A percentile compares a stretch with the other conserved stretches of the same genome.
phyloP scores from a whole-genome alignment of 768 basidiomycete genomes.

The Agaricus bisporus region DNA sequence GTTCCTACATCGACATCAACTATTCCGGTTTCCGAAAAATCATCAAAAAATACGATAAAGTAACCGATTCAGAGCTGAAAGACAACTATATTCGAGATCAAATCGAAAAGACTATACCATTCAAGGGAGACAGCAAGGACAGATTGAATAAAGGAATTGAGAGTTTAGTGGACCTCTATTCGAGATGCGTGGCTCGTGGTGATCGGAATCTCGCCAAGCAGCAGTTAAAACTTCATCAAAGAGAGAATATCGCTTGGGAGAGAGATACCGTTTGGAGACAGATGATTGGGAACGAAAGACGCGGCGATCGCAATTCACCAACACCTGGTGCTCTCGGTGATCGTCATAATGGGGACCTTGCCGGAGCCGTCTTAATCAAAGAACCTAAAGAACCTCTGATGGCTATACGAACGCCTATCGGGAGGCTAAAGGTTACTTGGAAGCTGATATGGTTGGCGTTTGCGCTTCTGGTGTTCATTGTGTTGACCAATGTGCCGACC shows the following conservation, averaged over 20 bases:
- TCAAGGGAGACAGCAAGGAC: slow-evolving; percentile 57
- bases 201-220: slow-evolving; percentile 65
- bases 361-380: slow-evolving; percentile 43
- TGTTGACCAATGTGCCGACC: slow-evolving; percentile 53
- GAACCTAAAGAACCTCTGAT: slow-evolving; percentile 40
- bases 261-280: slow-evolving; percentile 96
- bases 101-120: slow-evolving; percentile 66
- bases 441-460: slow-evolving; percentile 52
- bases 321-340: too few species aligned
- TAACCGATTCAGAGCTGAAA: slow-evolving; percentile 78
- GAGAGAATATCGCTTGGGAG: slow-evolving; percentile 95
- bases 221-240: slow-evolving; percentile 80
- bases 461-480: slow-evolving; percentile 52
- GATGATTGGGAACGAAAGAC: slow-evolving; percentile 82
- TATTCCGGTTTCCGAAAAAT: slow-evolving; percentile 93
- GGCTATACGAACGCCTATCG: slow-evolving; percentile 59
- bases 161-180: slow-evolving; percentile 65
- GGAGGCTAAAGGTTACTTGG: slow-evolving; percentile 57
- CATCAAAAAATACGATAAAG: slow-evolving; percentile 97
- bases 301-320: slow-evolving; percentile 40
- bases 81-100: slow-evolving; percentile 66
- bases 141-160: slow-evolving; percentile 51
- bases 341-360: slow-evolving; percentile 16
- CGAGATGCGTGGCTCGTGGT: slow-evolving; percentile 77
- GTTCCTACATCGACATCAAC: slow-evolving; percentile 88